Base-by-base conservation (phyloP, 176 grass and related monocot species). In the Oryza meridionalis region DNA sequence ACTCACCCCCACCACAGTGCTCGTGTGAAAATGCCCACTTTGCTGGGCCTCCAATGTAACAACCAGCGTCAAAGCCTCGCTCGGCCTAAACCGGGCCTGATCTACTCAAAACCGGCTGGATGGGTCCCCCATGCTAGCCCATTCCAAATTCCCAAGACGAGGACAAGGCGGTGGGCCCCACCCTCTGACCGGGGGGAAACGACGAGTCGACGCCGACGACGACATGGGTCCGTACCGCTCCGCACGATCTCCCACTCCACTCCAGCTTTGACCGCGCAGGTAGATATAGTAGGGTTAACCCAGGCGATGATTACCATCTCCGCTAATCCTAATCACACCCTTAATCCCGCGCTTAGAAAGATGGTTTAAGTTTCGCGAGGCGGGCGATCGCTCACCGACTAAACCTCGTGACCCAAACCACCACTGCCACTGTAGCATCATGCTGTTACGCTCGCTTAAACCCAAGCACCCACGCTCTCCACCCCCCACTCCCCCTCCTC, bases 171-270 rank as follows among this genome's bases (percentile, higher is more conserved):
- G 43, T 24, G 67, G 66, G 75, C 9, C 74, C 67, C 67, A 15
- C 70, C 0, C 58, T 4, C 17, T n/a, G 67, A 4, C 0, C n/a
- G n/a, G 0, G 1, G 12, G 21, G 0, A 31, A 2, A 31, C 29
- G 29, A 31, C 29, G 29, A 31, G 29, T 31, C 29, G 29, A 31
- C 2, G 29, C 29, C 29, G 69, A 47, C 46, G 46, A 49, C 46
- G 78, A 81, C 78, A 81, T 63, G 46, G 25, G 85, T 87, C 33
- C 84, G 70, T 68, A 80, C 76, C 3, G 29, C 44, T 1, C 42
- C 13, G 63, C 85, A 46, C 47, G 45, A 27, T 87, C 62, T 75
- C 63, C 78, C 61, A 86, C 0, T 32, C 38, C 65, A 3, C 4
- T 6, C 40, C 13, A 55, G 2, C 50, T 81, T 85, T 82, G 73